A percentile compares a stretch with the other conserved stretches of the same genome.
phyloP scores from a whole-genome alignment of 2,329 filamentous ascomycete genomes.

The Metarhizium album region DNA sequence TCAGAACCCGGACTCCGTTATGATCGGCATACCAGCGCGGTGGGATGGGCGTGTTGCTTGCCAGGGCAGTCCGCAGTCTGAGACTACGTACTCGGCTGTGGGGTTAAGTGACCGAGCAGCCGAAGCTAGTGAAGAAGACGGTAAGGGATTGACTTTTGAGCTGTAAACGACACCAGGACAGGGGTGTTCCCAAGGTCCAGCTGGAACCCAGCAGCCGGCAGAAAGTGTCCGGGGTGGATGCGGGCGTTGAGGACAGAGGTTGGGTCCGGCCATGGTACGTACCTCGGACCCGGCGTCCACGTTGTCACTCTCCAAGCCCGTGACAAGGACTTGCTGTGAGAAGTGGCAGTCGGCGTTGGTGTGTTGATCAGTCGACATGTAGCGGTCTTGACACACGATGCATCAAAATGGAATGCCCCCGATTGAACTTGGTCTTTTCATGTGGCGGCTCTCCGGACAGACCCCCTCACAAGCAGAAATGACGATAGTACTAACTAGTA shows the following conservation, averaged over 20 bases:
- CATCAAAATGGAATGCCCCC: not conserved
- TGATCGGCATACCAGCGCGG: conserved; percentile 4
- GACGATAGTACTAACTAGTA: too few species aligned
- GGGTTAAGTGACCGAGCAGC: conserved; percentile 6
- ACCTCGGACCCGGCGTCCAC: conserved; percentile 4
- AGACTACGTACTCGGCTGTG: conserved; percentile 5
- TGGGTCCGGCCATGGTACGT: conserved; percentile 1
- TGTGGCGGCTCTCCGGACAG: not conserved
- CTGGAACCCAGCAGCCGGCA: not conserved
- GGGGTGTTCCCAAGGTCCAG: not conserved
- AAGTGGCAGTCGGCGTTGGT: not conserved
- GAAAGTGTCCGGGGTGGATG: conserved; percentile 4
- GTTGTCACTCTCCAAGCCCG: not conserved
- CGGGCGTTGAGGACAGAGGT: conserved; percentile 5
- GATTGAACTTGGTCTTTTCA: not conserved
- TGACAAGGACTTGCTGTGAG: not conserved
- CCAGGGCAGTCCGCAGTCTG: not conserved
- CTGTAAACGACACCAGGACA: conserved; percentile 3
- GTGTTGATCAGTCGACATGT: not conserved
- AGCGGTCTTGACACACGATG: not conserved
- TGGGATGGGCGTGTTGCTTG: conserved; percentile 1
- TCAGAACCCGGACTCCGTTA: not conserved
- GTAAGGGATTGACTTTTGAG: conserved; percentile 4
- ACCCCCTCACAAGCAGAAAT: too few species aligned
- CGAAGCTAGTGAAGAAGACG: conserved; percentile 4